These are phyloP conservation scores for Candida cerambycidarum DNA, from an alignment of 805 yeast species.

Conservation along the genomic window DNA sequence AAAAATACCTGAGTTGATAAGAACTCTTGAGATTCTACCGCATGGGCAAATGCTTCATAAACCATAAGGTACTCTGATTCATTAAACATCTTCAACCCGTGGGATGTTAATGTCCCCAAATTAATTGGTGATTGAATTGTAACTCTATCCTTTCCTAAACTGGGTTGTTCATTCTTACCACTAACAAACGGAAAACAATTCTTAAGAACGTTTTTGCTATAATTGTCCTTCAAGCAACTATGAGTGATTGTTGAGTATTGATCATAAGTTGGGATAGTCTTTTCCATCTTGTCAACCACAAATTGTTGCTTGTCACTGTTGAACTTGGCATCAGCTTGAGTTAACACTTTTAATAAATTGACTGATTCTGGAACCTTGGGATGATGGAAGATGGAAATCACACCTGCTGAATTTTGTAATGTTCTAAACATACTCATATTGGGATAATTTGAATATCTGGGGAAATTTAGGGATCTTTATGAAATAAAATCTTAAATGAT, in stretches of 20 bases:
- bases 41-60: constrained; percentile 34
- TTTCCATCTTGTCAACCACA: constrained; percentile 36
- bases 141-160: constrained; percentile 16
- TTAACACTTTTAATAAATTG: constrained; percentile 29
- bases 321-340: constrained; percentile 29
- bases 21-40: constrained; percentile 23
- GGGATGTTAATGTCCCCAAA: constrained; percentile 20
- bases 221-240: constrained; percentile 26
- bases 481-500: too few relatives aligned
- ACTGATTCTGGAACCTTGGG: constrained; percentile 32
- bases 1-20: constrained; percentile 33
- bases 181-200: constrained; percentile 38
- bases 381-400: constrained; percentile 42
- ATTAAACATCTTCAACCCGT: constrained; percentile 32
- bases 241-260: constrained; percentile 32
- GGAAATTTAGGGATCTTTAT: too few relatives aligned
- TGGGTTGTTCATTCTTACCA: constrained; percentile 20
- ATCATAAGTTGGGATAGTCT: constrained; percentile 44
- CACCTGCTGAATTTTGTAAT: constrained; percentile 42
- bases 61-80: constrained; percentile 40
- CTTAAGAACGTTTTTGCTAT: constrained; percentile 25
- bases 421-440: constrained; percentile 34
- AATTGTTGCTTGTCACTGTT: constrained; percentile 32
- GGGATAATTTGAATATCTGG: too few relatives aligned
- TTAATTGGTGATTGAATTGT: constrained; percentile 17